phyloP scores from a whole-genome alignment of 805 yeast species.

The Maudiozyma pseudohumilis region DNA sequence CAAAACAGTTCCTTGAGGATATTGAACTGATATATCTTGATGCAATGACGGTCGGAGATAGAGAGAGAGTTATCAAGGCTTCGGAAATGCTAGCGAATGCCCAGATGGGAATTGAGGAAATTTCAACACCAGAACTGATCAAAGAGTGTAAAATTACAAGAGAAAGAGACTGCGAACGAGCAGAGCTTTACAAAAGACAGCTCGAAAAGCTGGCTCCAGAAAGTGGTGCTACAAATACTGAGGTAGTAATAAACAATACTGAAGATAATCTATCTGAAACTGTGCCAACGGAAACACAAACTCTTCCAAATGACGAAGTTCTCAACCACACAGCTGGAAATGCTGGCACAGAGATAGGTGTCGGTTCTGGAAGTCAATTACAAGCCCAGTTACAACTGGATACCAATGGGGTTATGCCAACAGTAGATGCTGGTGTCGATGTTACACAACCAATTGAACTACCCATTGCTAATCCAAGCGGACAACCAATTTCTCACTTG shows the following conservation, averaged over 20 bases:
- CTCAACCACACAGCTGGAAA: not conserved
- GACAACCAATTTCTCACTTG: no score
- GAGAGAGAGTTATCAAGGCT: conserved; percentile 73
- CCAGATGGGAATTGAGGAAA: conserved; percentile 89
- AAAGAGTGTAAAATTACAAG: conserved; percentile 69
- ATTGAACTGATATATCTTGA: conserved; percentile 77
- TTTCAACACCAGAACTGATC: conserved; percentile 59
- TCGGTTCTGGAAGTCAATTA: conserved; percentile 21
- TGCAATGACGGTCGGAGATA: conserved; percentile 61
- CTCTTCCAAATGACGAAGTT: conserved; percentile 6
- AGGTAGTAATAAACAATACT: not conserved
- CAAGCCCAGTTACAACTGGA: conserved; percentile 9
- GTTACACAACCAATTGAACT: not conserved
- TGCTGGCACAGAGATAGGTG: conserved; percentile 8
- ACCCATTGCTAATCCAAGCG: no score
- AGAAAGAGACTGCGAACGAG: conserved; percentile 51
- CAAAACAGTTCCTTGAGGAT: conserved; percentile 79
- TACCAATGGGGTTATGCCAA: not conserved
- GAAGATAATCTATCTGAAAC: not conserved
- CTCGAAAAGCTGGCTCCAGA: conserved; percentile 6
- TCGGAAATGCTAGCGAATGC: conserved; percentile 96
- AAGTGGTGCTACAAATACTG: not conserved
- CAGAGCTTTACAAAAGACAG: conserved; percentile 30
- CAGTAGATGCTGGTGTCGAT: not conserved
- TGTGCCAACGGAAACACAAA: not conserved